A percentile compares a stretch with the other conserved stretches of the same genome.
These are phyloP conservation scores for Glycyrrhiza uralensis DNA, from an alignment of 306 rosid genomes.

Conservation along the genomic window DNA sequence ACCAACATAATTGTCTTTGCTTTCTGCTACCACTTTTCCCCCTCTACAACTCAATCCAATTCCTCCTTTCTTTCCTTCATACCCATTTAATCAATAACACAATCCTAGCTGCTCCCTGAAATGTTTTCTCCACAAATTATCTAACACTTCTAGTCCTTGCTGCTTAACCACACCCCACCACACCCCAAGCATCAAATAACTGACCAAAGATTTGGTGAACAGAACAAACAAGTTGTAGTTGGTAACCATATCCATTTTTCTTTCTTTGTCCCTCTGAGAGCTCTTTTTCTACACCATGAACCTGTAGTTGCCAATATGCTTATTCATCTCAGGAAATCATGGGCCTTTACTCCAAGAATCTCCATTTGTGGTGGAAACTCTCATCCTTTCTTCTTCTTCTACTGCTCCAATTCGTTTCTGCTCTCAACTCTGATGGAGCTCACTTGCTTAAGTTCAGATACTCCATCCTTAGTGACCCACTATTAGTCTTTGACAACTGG, in stretches of 20 bases:
- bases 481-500: constrained; percentile 63
- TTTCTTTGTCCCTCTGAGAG: constrained; percentile 17
- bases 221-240: constrained; percentile 48
- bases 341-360: constrained; percentile 31
- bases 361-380: constrained; percentile 42
- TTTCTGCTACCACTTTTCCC: constrained; percentile 27
- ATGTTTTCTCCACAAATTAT: background rate
- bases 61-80: constrained; percentile 19
- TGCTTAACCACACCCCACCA: background rate
- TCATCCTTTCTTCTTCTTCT: constrained; percentile 30
- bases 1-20: constrained; percentile 26
- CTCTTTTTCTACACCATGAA: constrained; percentile 54
- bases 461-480: constrained; percentile 74
- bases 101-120: background rate
- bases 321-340: constrained; percentile 32
- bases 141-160: background rate
- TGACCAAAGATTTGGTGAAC: constrained; percentile 57
- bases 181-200: too few species aligned
- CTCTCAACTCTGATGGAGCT: constrained; percentile 73
- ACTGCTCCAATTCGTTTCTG: constrained; percentile 27
- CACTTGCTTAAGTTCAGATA: constrained; percentile 71
- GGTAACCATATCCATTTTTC: constrained; percentile 55
- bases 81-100: constrained; percentile 11
- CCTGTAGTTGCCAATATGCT: constrained; percentile 41
- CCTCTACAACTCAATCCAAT: constrained; percentile 13